Evolutionary conservation across 1,284 basidiomycete genomes (phyloP).

Genomic region (Termitomyces sp.): DNA sequence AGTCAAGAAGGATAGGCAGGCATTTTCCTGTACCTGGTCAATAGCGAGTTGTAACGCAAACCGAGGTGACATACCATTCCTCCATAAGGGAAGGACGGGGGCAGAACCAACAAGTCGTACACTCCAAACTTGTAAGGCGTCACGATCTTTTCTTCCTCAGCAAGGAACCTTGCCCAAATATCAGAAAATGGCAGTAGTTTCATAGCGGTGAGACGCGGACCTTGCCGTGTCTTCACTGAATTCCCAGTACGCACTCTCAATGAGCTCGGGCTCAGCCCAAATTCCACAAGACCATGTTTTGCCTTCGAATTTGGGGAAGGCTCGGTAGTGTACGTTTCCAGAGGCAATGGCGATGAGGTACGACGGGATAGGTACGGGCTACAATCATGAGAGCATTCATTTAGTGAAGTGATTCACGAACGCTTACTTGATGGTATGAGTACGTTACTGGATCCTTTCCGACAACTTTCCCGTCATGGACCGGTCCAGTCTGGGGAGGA

Average conservation of each 20-base stretch:
- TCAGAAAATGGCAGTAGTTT: background rate
- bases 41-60: slow-evolving; percentile 7
- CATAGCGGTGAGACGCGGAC: slow-evolving; percentile 31
- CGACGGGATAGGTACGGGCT: slow-evolving; percentile 82
- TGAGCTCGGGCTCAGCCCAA: slow-evolving; percentile 84
- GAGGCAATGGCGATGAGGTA: slow-evolving; percentile 86
- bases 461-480: slow-evolving; percentile 63
- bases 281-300: slow-evolving; percentile 78
- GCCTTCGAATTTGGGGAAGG: slow-evolving; percentile 56
- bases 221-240: slow-evolving; percentile 80
- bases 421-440: slow-evolving; percentile 61
- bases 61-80: slow-evolving; percentile 53
- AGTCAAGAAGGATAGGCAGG: slow-evolving; percentile 83
- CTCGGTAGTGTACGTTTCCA: slow-evolving; percentile 75
- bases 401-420: background rate
- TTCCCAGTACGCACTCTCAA: slow-evolving; percentile 82
- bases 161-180: slow-evolving; percentile 56
- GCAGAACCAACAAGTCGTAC: slow-evolving; percentile 90
- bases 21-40: slow-evolving; percentile 57
- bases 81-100: slow-evolving; percentile 91
- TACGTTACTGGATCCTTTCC: slow-evolving; percentile 69
- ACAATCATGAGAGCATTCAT: slow-evolving; percentile 1
- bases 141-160: slow-evolving; percentile 71
- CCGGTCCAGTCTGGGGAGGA: slow-evolving; percentile 61
- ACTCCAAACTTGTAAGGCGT: slow-evolving; percentile 82